These are phyloP conservation scores for Wickerhamiella kurtzmanii DNA, from an alignment of 805 yeast species.

Conservation along the genomic window DNA sequence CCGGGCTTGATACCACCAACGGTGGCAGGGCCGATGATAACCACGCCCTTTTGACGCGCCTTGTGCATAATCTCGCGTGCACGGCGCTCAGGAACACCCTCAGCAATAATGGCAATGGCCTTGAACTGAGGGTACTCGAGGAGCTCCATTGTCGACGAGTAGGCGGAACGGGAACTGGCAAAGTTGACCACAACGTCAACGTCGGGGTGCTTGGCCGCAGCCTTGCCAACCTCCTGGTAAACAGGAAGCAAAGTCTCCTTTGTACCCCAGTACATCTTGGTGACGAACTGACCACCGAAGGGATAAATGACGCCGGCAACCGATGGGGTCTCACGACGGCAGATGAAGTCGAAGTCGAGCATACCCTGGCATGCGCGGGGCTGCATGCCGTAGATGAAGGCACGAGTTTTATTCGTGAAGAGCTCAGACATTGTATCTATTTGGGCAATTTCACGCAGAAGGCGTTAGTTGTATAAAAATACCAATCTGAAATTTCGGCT, in stretches of 20 bases:
- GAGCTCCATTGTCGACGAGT: constrained; percentile 35
- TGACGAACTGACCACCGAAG: constrained; percentile 33
- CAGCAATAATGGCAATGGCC: constrained; percentile 36
- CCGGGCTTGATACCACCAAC: constrained; percentile 39
- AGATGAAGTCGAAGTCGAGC: constrained; percentile 36
- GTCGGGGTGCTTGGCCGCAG: constrained; percentile 33
- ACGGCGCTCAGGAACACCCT: constrained; percentile 37
- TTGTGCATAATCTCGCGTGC: constrained; percentile 34
- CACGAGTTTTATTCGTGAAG: constrained; percentile 32
- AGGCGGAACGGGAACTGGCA: constrained; percentile 35
- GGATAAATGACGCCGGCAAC: constrained; percentile 37
- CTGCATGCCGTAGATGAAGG: constrained; percentile 34
- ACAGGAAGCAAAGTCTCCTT: constrained; percentile 34
- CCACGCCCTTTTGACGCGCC: constrained; percentile 33
- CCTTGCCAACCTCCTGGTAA: constrained; percentile 31
- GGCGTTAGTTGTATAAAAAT: not conserved
- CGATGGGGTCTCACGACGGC: constrained; percentile 33
- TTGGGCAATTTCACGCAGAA: not conserved
- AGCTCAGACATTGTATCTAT: constrained; percentile 24
- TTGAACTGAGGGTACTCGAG: constrained; percentile 34
- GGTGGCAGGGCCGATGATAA: constrained; percentile 36
- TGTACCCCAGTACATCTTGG: constrained; percentile 39
- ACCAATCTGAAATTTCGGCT: not conserved
- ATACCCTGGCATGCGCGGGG: constrained; percentile 37
- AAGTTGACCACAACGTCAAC: constrained; percentile 37